Conservation (phyloP, 2,329 filamentous ascomycete genomes). For the Neonectria faginata region DNA sequence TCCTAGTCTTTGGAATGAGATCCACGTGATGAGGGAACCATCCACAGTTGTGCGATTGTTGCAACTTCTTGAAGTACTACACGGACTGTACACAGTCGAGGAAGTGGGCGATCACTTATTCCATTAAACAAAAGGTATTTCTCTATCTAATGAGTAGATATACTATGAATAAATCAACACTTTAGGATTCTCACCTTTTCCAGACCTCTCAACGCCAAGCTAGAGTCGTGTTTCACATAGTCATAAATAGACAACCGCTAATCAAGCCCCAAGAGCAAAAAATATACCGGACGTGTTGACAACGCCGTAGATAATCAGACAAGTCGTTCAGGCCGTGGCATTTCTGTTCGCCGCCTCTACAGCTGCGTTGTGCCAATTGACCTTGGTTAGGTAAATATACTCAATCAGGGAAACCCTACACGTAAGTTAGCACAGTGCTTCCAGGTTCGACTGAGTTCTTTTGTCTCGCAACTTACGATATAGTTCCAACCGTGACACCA, state of each 20-base stretch:
- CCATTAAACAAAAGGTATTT: slow-evolving; percentile 7
- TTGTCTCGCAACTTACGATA: slow-evolving; percentile 59
- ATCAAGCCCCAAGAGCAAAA: neutral
- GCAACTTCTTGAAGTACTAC: neutral
- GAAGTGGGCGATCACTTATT: slow-evolving; percentile 1
- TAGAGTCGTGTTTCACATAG: slow-evolving; percentile 7
- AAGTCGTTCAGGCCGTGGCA: slow-evolving; percentile 53
- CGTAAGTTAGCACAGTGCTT: slow-evolving; percentile 22
- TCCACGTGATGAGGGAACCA: slow-evolving; percentile 5
- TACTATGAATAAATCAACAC: neutral
- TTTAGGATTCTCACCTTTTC: slow-evolving; percentile 11
- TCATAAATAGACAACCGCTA: neutral
- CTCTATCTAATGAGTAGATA: slow-evolving; percentile 3
- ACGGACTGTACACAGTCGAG: neutral
- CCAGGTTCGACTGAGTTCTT: neutral
- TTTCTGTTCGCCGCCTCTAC: slow-evolving; percentile 66
- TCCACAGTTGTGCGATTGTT: neutral
- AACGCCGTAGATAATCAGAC: neutral
- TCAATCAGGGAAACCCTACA: slow-evolving; percentile 65
- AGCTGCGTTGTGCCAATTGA: slow-evolving; percentile 66
- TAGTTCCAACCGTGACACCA: slow-evolving; percentile 79
- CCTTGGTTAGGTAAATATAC: slow-evolving; percentile 63
- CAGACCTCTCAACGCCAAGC: slow-evolving; percentile 2
- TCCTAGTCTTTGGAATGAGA: slow-evolving; percentile 20
- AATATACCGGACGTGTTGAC: neutral